These are phyloP conservation scores for Saitozyma sp. DNA, from an alignment of 768 basidiomycete species.

Conservation along the genomic window DNA sequence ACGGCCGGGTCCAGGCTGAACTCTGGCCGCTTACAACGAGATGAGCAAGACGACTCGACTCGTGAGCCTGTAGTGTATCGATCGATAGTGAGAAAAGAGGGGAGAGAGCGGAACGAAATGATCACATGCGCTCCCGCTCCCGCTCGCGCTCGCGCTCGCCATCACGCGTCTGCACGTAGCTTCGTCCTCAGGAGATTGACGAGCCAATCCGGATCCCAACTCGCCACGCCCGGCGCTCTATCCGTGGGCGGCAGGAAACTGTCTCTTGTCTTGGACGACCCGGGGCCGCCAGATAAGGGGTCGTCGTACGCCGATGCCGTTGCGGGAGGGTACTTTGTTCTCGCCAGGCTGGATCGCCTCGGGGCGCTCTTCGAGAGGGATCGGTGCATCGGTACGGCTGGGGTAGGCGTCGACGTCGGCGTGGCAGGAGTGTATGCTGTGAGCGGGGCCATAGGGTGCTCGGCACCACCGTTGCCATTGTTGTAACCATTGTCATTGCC, in stretches of 20 bases:
- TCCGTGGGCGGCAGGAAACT: neutral
- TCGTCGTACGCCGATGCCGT: conserved; percentile 1
- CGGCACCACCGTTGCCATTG: no score
- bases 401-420: neutral
- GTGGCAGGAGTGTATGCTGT: conserved; percentile 1
- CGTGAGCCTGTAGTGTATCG: no score
- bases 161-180: conserved; percentile 29
- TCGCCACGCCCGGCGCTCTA: conserved; percentile 27
- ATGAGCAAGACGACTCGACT: no score
- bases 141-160: no score
- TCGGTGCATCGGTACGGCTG: neutral
- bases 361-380: conserved; percentile 1
- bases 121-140: no score
- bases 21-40: no score
- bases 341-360: conserved; percentile 11
- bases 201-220: conserved; percentile 49
- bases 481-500: no score
- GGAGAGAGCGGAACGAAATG: no score
- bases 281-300: neutral
- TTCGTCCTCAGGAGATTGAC: conserved; percentile 36
- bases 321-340: conserved; percentile 1
- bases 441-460: conserved; percentile 2
- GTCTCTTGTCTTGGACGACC: neutral
- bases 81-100: no score
- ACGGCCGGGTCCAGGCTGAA: no score